Conservation (phyloP, 148 eudicot species). For the Polygonum maritimum region DNA sequence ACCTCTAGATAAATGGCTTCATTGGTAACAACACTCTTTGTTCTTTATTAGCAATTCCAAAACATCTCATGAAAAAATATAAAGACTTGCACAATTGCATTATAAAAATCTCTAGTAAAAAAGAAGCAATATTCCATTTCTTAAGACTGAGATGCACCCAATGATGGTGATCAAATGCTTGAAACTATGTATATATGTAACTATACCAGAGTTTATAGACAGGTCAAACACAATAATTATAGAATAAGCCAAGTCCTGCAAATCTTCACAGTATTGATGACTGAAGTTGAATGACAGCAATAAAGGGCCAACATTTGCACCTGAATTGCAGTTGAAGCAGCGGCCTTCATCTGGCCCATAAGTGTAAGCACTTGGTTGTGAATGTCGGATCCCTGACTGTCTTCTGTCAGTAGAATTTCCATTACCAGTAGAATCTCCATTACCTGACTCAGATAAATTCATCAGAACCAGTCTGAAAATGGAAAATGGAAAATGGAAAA, state of each 20-base stretch:
- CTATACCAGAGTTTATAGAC: not conserved
- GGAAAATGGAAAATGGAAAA: not conserved
- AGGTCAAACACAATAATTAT: not conserved
- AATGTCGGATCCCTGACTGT: slow-evolving; percentile 36
- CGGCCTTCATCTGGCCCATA: slow-evolving; percentile 52
- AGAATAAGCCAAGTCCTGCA: not conserved
- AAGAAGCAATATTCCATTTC: not conserved
- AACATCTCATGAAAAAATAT: not conserved
- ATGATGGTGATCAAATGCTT: not conserved
- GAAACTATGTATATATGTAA: not conserved
- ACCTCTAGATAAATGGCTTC: not conserved
- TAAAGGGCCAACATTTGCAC: slow-evolving; percentile 17
- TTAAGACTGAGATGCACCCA: not conserved
- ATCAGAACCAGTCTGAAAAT: not conserved
- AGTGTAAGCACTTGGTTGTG: slow-evolving; percentile 49
- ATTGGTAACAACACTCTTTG: not conserved
- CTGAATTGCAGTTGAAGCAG: slow-evolving; percentile 54
- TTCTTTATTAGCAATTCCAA: not conserved
- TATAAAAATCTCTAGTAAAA: not conserved
- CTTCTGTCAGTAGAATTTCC: slow-evolving; percentile 39
- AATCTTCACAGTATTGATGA: not conserved
- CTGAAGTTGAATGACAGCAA: not conserved
- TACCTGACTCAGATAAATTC: slow-evolving; percentile 29
- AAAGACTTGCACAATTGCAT: not conserved
- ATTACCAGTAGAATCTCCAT: slow-evolving; percentile 33